Conservation (phyloP, 2,329 filamentous ascomycete genomes). For the Microascus cirrosus region DNA sequence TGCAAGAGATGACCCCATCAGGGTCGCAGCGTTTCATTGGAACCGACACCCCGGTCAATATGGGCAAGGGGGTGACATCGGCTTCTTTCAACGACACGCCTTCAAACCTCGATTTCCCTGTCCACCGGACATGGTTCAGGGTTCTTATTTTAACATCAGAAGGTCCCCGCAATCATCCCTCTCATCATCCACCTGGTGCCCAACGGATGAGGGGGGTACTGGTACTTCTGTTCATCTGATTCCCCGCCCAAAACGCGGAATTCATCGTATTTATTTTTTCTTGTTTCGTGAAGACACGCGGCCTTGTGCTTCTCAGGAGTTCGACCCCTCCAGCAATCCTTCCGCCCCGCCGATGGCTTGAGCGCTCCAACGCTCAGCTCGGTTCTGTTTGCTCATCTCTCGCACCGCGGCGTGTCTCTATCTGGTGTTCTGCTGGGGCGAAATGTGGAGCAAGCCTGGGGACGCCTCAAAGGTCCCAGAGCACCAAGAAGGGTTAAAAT, state of each 20-base stretch:
- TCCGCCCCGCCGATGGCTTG: too few relatives aligned
- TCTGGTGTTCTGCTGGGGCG: neutral
- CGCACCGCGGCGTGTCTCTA: neutral
- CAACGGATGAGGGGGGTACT: neutral
- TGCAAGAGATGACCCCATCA: neutral
- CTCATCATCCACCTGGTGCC: conserved; percentile 2
- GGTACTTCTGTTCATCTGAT: neutral
- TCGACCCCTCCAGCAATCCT: too few relatives aligned
- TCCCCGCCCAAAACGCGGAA: neutral
- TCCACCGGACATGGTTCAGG: conserved; percentile 3
- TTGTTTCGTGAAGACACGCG: too few relatives aligned
- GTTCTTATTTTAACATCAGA: conserved; percentile 4
- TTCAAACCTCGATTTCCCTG: conserved; percentile 2
- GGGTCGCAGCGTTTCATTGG: conserved; percentile 4
- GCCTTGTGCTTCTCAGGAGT: neutral
- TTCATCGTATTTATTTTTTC: neutral
- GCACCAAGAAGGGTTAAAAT: neutral
- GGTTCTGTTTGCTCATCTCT: neutral
- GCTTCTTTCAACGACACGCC: conserved; percentile 5
- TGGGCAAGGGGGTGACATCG: neutral
- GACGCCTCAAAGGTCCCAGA: neutral
- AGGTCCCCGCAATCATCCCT: conserved; percentile 1
- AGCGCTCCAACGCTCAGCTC: too few relatives aligned
- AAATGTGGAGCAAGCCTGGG: neutral
- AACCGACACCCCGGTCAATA: conserved; percentile 3